phyloP scores from a whole-genome alignment of 1,284 basidiomycete species.

The Cryptococcus sp. region DNA sequence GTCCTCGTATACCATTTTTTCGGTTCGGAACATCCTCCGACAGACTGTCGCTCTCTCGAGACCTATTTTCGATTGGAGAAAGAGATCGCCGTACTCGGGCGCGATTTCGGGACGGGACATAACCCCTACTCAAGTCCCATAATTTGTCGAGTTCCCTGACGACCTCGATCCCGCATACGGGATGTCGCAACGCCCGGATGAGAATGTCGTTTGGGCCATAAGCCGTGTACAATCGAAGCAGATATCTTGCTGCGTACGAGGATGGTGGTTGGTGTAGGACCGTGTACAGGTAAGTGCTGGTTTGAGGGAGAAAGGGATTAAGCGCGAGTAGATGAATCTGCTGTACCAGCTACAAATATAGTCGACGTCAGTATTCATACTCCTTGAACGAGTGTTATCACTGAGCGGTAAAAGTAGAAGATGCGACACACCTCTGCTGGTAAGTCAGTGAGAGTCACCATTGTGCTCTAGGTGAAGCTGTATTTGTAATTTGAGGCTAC shows the following conservation, averaged over 20 bases:
- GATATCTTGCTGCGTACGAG: constrained; percentile 33
- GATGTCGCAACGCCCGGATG: constrained; percentile 32
- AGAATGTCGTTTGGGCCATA: constrained; percentile 28
- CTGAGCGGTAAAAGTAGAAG: background rate
- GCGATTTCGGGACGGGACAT: background rate
- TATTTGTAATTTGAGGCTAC: too few relatives aligned
- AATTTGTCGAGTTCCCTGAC: constrained; percentile 32
- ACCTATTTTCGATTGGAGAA: too few relatives aligned
- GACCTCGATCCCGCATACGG: constrained; percentile 34
- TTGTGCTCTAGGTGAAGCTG: background rate
- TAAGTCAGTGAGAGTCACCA: constrained; percentile 20
- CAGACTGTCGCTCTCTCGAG: too few relatives aligned
- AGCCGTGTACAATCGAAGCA: constrained; percentile 33
- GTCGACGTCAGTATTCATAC: background rate
- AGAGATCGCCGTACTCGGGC: too few relatives aligned
- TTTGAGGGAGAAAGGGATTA: constrained; percentile 63
- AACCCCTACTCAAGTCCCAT: constrained; percentile 33
- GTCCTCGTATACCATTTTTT: background rate
- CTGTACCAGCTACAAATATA: constrained; percentile 64
- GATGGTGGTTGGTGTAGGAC: constrained; percentile 56
- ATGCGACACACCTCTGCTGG: constrained; percentile 30
- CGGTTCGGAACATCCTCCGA: background rate
- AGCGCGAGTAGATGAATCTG: constrained; percentile 68
- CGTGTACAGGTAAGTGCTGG: constrained; percentile 58
- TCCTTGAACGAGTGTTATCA: too few relatives aligned